Percentiles rank a stretch among this genome's conserved stretches.
Evolutionary conservation across 768 basidiomycete genomes (phyloP).

Genomic region (Atractiella rhizophila): DNA sequence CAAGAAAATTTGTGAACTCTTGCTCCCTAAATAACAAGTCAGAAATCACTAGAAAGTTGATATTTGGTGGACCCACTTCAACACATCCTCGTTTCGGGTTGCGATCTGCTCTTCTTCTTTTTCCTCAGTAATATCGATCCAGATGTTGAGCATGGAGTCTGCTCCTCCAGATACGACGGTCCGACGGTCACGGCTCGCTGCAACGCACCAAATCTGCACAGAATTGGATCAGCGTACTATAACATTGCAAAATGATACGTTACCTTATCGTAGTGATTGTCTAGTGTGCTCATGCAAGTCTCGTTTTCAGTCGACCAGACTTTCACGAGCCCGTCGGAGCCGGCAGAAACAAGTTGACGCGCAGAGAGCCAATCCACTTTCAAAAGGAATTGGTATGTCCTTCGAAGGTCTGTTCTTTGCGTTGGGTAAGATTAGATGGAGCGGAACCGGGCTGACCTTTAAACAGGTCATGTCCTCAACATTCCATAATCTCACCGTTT

Average conservation of each 20-base stretch:
- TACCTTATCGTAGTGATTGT: conserved; percentile 95
- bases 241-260: conserved; percentile 15
- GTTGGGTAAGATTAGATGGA: background rate
- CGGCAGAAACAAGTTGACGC: conserved; percentile 64
- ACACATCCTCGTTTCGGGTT: conserved; percentile 43
- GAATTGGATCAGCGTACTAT: background rate
- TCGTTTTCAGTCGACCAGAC: conserved; percentile 80
- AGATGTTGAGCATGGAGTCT: conserved; percentile 84
- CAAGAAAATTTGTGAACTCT: conserved; percentile 73
- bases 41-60: background rate
- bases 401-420: conserved; percentile 53
- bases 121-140: conserved; percentile 81
- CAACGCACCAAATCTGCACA: conserved; percentile 82
- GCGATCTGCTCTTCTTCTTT: conserved; percentile 47
- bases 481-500: conserved; percentile 81
- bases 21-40: conserved; percentile 42
- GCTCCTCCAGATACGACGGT: conserved; percentile 82
- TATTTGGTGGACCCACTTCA: conserved; percentile 36
- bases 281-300: conserved; percentile 61
- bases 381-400: conserved; percentile 89
- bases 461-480: conserved; percentile 79
- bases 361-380: conserved; percentile 67
- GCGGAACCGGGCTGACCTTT: conserved; percentile 22
- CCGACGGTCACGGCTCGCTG: conserved; percentile 51
- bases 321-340: conserved; percentile 86